Evolutionary conservation across 1,284 basidiomycete species (phyloP).

Genomic region (Rhodotorula sp.): DNA sequence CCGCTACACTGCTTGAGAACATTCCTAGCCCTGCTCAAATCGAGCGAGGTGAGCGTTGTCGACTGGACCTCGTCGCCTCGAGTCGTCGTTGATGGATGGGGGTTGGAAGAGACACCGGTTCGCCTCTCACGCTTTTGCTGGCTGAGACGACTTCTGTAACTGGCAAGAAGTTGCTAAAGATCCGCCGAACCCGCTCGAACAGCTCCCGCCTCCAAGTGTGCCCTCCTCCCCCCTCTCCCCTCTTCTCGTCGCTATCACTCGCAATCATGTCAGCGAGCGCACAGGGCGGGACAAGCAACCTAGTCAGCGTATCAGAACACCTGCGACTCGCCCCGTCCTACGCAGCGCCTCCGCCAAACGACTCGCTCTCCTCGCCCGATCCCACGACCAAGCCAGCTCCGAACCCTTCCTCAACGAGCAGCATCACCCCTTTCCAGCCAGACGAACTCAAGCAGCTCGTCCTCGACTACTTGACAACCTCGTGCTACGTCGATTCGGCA

Average conservation of each 20-base stretch:
- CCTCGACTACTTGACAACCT: constrained; percentile 74
- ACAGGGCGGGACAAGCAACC: neutral
- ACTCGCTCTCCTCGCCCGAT: neutral
- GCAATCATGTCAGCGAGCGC: constrained; percentile 1
- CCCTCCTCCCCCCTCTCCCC: no score
- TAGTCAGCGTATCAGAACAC: constrained; percentile 15
- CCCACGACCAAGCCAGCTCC: neutral
- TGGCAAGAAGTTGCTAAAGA: no score
- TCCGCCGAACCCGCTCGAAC: no score
- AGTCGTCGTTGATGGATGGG: no score
- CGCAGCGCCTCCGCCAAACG: neutral
- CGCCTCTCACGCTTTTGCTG: no score
- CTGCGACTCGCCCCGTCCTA: constrained; percentile 26
- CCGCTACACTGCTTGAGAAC: neutral
- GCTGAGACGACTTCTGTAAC: no score
- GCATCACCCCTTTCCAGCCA: constrained; percentile 9
- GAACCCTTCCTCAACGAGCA: neutral
- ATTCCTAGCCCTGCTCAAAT: neutral
- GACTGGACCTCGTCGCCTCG: no score
- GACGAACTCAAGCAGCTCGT: constrained; percentile 60
- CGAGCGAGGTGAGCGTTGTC: no score
- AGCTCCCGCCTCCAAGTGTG: no score
- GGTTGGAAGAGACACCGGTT: no score
- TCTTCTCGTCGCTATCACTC: no score
- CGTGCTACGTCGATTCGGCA: constrained; percentile 68